These are phyloP conservation scores for Microbotryomycetes sp. DNA, from an alignment of 1,284 basidiomycete species.

Conservation along the genomic window DNA sequence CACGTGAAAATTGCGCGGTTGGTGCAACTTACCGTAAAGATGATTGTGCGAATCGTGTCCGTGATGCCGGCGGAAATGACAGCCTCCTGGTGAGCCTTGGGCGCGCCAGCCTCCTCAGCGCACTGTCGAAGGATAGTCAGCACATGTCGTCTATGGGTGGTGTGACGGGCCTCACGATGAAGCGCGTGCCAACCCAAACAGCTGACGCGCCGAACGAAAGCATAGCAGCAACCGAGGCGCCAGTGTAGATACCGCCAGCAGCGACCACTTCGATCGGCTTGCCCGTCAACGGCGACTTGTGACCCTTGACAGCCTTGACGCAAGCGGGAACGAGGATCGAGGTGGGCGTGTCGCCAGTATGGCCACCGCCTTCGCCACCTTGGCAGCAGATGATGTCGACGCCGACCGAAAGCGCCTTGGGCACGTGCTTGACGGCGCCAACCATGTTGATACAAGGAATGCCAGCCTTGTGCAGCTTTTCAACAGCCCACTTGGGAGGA, in stretches of 20 bases:
- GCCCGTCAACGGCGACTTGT: slow-evolving; percentile 66
- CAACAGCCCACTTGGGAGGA: slow-evolving; percentile 66
- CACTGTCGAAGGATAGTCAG: not conserved
- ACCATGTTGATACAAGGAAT: slow-evolving; percentile 88
- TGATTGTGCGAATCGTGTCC: slow-evolving; percentile 67
- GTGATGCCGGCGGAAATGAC: slow-evolving; percentile 44
- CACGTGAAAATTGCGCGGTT: not conserved
- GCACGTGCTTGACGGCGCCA: slow-evolving; percentile 50
- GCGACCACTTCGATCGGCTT: slow-evolving; percentile 71
- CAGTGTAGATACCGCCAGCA: slow-evolving; percentile 79
- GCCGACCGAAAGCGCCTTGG: slow-evolving; percentile 67
- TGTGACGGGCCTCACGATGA: slow-evolving; percentile 58
- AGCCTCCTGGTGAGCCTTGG: slow-evolving; percentile 72
- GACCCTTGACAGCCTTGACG: slow-evolving; percentile 68
- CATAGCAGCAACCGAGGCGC: slow-evolving; percentile 63
- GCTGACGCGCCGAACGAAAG: slow-evolving; percentile 75
- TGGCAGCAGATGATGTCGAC: slow-evolving; percentile 85
- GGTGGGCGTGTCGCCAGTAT: slow-evolving; percentile 42
- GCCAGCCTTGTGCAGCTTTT: slow-evolving; percentile 67
- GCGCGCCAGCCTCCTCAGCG: slow-evolving; percentile 64
- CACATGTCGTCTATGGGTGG: too few relatives aligned
- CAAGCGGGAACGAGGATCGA: slow-evolving; percentile 61
- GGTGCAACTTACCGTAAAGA: slow-evolving; percentile 54
- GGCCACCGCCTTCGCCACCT: slow-evolving; percentile 56
- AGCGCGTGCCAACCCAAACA: slow-evolving; percentile 81